Evolutionary conservation across 2,329 filamentous ascomycete species (phyloP).

Genomic region (Fusarium solani-melongenae): DNA sequence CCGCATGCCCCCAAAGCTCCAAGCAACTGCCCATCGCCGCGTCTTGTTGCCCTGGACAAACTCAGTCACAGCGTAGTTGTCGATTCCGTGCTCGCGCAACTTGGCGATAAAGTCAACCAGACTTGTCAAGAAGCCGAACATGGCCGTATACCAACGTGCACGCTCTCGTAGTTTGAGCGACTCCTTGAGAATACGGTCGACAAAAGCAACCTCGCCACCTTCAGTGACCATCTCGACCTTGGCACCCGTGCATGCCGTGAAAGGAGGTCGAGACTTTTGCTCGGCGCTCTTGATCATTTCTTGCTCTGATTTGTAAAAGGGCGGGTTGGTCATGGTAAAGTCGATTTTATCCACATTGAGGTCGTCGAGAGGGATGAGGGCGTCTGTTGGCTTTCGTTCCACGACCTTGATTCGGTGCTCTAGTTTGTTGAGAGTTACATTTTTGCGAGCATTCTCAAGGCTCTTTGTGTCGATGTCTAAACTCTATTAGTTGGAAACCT

Average conservation of each 20-base stretch:
- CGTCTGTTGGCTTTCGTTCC: constrained; percentile 59
- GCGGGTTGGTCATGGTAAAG: constrained; percentile 94
- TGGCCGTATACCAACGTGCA: constrained; percentile 89
- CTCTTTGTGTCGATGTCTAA: constrained; percentile 80
- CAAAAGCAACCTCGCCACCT: constrained; percentile 83
- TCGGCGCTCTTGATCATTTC: constrained; percentile 75
- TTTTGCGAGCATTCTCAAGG: constrained; percentile 72
- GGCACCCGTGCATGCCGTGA: constrained; percentile 80
- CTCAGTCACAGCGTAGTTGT: constrained; percentile 85
- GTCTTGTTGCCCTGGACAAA: constrained; percentile 84
- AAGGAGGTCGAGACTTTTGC: constrained; percentile 74
- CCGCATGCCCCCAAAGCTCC: constrained; percentile 80
- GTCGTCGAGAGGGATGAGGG: constrained; percentile 72
- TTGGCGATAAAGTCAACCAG: constrained; percentile 71
- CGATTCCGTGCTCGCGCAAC: constrained; percentile 66
- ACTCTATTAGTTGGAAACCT: not conserved
- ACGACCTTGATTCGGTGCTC: constrained; percentile 73
- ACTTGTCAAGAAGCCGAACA: constrained; percentile 85
- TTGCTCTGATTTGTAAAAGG: constrained; percentile 83
- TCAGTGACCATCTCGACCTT: constrained; percentile 85
- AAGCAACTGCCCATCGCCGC: constrained; percentile 86
- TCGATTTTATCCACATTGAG: constrained; percentile 67
- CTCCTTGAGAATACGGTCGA: constrained; percentile 76
- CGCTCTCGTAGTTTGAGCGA: constrained; percentile 68
- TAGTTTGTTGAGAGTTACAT: constrained; percentile 75